phyloP scores from a whole-genome alignment of 106 monocot genomes.

The Acorus gramineus region DNA sequence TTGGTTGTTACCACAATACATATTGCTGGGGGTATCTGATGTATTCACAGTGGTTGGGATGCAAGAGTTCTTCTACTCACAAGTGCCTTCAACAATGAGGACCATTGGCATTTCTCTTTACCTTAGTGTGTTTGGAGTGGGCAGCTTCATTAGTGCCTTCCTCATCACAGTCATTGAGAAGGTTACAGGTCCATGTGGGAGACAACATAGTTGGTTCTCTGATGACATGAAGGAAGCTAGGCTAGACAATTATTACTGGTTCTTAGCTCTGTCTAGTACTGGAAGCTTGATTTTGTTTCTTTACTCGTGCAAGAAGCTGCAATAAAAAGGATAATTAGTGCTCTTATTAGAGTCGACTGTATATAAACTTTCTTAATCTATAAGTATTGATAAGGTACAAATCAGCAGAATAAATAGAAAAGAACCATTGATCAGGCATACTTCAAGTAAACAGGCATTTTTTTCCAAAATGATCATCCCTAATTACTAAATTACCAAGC shows the following conservation, averaged over 20 bases:
- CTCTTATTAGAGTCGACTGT: too few species aligned
- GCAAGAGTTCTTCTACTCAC: conserved; percentile 91
- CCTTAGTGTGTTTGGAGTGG: conserved; percentile 81
- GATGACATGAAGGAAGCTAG: conserved; percentile 53
- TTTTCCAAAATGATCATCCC: too few species aligned
- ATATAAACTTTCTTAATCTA: too few species aligned
- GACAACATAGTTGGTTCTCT: conserved; percentile 52
- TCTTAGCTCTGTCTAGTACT: conserved; percentile 51
- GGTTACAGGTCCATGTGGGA: conserved; percentile 13
- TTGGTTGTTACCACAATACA: conserved; percentile 88
- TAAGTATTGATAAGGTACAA: too few species aligned
- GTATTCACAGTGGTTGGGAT: conserved; percentile 89
- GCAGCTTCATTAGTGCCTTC: conserved; percentile 60
- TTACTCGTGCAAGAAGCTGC: conserved; percentile 17
- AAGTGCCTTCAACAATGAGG: conserved; percentile 62
- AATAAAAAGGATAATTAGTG: too few species aligned
- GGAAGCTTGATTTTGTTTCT: conserved; percentile 62
- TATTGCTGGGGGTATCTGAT: conserved; percentile 71
- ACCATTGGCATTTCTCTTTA: conserved; percentile 87
- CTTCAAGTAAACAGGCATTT: too few species aligned
- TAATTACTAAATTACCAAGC: too few species aligned
- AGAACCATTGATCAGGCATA: too few species aligned
- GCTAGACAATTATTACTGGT: conserved; percentile 82
- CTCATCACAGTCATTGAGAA: conserved; percentile 55
- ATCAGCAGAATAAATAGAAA: too few species aligned